A percentile compares a stretch with the other conserved stretches of the same genome.
Evolutionary conservation across 2,329 filamentous ascomycete species (phyloP).

Genomic region (Penicillium olsonii): DNA sequence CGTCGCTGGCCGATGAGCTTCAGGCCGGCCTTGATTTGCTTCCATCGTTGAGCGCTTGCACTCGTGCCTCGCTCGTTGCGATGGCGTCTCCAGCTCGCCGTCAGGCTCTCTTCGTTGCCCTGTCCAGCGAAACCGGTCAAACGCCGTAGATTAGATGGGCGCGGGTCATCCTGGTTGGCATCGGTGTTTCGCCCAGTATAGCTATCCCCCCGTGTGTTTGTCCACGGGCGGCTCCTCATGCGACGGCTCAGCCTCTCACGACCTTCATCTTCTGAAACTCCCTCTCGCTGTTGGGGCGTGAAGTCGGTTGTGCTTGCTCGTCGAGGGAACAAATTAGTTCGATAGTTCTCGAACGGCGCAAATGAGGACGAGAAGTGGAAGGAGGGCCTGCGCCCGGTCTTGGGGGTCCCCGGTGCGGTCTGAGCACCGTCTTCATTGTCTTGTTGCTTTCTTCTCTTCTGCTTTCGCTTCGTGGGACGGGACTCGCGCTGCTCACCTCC

Average conservation of each 20-base stretch:
- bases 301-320: constrained; percentile 67
- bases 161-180: constrained; percentile 55
- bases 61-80: constrained; percentile 68
- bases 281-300: constrained; percentile 59
- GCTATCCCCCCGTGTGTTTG: constrained; percentile 49
- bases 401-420: constrained; percentile 69
- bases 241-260: constrained; percentile 64
- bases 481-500: constrained; percentile 68
- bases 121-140: constrained; percentile 65
- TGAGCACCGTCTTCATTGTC: constrained; percentile 52
- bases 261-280: constrained; percentile 74
- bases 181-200: constrained; percentile 55
- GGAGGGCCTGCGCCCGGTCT: constrained; percentile 42
- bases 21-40: constrained; percentile 85
- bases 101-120: constrained; percentile 64
- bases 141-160: constrained; percentile 65
- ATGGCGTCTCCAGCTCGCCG: constrained; percentile 54
- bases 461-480: constrained; percentile 60
- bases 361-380: constrained; percentile 50
- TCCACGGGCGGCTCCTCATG: constrained; percentile 59
- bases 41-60: constrained; percentile 80
- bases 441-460: constrained; percentile 60
- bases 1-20: constrained; percentile 75
- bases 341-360: constrained; percentile 47
- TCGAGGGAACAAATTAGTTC: constrained; percentile 58